Percentiles rank a stretch among this genome's conserved stretches.
phyloP scores from a whole-genome alignment of 257 asterid genomes.

The Rhazya stricta region DNA sequence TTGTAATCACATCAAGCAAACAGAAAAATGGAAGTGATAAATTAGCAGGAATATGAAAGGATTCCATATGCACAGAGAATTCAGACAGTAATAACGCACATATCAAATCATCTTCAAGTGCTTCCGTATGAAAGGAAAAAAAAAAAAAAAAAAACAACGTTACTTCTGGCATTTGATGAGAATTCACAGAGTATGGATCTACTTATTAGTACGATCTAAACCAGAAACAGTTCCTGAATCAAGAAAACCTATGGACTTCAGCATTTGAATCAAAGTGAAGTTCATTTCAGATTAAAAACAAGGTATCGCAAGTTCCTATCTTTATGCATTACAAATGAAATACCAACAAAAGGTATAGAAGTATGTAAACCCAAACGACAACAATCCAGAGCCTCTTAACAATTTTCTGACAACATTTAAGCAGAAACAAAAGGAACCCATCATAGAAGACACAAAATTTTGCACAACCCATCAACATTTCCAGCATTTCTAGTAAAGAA shows the following conservation, averaged over 20 bases:
- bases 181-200: slow-evolving; percentile 11
- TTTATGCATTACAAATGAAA: background rate
- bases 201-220: slow-evolving; percentile 6
- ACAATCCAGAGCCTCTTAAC: background rate
- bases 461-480: slow-evolving; percentile 23
- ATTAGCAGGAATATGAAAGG: background rate
- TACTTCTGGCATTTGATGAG: background rate
- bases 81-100: background rate
- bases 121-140: background rate
- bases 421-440: slow-evolving; percentile 25
- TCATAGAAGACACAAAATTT: slow-evolving; percentile 14
- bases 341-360: background rate
- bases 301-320: background rate
- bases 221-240: slow-evolving; percentile 2
- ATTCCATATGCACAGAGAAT: background rate
- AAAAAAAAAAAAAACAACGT: no score
- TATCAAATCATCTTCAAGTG: background rate
- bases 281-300: background rate
- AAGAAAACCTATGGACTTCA: slow-evolving; percentile 9
- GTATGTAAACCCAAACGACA: background rate
- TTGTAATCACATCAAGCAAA: background rate
- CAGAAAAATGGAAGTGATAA: slow-evolving; percentile 1
- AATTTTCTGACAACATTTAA: background rate
- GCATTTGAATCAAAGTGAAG: slow-evolving; percentile 10
- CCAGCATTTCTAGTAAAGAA: slow-evolving; percentile 12